Conservation (phyloP, 257 asterid species). For the Fraxinus excelsior region DNA sequence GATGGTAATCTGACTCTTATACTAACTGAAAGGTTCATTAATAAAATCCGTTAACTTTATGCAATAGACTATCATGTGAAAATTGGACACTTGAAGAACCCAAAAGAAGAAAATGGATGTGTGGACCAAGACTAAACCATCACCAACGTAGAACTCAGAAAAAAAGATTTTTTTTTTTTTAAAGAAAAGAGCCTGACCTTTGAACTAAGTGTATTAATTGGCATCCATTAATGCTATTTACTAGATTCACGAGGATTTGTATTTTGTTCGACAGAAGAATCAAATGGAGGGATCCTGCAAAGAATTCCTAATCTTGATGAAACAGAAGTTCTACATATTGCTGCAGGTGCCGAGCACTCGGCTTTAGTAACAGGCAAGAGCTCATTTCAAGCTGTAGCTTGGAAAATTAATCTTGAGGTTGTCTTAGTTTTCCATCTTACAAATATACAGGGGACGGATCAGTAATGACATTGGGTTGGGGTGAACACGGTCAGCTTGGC, state of each 20-base stretch:
- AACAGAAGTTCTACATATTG: slow-evolving; percentile 57
- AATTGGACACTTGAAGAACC: background rate
- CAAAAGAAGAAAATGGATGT: background rate
- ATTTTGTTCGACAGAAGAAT: slow-evolving; percentile 29
- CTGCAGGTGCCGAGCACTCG: slow-evolving; percentile 93
- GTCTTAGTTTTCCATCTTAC: background rate
- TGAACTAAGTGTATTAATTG: background rate
- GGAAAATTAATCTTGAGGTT: background rate
- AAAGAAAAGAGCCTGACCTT: background rate
- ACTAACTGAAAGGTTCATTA: background rate
- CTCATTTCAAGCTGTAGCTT: background rate
- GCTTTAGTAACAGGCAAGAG: slow-evolving; percentile 71
- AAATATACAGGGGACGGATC: slow-evolving; percentile 55
- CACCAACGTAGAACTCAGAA: no score
- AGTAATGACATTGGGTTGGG: slow-evolving; percentile 98
- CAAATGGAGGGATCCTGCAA: slow-evolving; percentile 32
- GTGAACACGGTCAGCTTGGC: slow-evolving; percentile 98
- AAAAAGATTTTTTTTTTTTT: no score
- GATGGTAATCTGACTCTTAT: background rate
- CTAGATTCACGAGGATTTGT: background rate
- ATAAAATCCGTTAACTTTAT: background rate
- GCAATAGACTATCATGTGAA: background rate
- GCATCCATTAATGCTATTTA: background rate
- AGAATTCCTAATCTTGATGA: slow-evolving; percentile 35
- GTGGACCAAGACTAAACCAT: background rate